Base-by-base conservation (phyloP, 2,329 filamentous ascomycete species). In the Clarireedia sp. region DNA sequence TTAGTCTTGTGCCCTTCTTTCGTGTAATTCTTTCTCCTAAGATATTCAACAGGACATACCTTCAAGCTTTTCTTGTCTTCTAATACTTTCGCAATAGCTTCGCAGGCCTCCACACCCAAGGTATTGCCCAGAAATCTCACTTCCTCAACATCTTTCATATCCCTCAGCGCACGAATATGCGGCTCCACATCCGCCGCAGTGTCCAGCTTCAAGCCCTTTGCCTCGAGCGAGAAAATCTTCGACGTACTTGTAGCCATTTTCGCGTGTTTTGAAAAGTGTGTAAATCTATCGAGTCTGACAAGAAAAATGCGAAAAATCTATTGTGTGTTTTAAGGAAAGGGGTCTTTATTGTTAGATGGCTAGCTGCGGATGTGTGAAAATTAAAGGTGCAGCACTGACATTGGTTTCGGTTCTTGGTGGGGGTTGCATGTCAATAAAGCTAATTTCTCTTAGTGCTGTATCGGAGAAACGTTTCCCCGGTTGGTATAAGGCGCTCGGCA, bases 71-170 rank as follows among this genome's bases (percentile, higher is more conserved):
- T 89, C 75, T 97, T 95, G 55, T 87, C 88, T 59, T 85, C 81
- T 55, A 99, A 77, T 51, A 95, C 85, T 64, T 90, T 83, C 45
- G 90, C 91, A 45, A 99, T 82, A 33, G 85, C 84, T 72, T 91
- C 85, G 69, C 87, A 95, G 48, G 94, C 94, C 48, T 85, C 88
- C 53, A 96, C 84, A 52, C 94, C 94, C 51, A 97, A 77, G 1
- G 94, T 97, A 76, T 99, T 99, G 59, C 92, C 94, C 55, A 89
- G 78, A 47, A 99, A 79, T 63, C 83, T 83, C 63, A 99, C 83
- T 72, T 96, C 90, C 69, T 95, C 90, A 56, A 95, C 79, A 66
- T 90, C 80, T 55, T 81, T 73, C 73, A 84, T 86, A 57, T 83
- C 81, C 60, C 82, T 77, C 59, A 99, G 82, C 49, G 81, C 79